These are phyloP conservation scores for Solanum verrucosum DNA, from an alignment of 257 asterid species.

Conservation along the genomic window DNA sequence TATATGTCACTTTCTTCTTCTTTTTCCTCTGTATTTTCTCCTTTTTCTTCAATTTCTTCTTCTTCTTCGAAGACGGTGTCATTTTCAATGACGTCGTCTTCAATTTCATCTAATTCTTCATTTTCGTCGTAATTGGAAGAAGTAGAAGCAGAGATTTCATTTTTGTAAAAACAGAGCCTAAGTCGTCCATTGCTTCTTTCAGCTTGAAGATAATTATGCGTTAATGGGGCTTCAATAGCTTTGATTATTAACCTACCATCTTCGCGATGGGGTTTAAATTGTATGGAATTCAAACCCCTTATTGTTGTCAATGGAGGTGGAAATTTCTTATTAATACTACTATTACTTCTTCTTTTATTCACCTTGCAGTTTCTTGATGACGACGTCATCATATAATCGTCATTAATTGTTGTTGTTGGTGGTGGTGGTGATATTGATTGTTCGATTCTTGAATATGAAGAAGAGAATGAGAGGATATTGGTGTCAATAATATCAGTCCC, in stretches of 20 bases:
- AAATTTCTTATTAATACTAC: slow-evolving; percentile 13
- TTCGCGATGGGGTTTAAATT: slow-evolving; percentile 47
- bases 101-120: slow-evolving; percentile 3
- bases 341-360: not conserved
- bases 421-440: not conserved
- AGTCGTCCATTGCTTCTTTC: slow-evolving; percentile 79
- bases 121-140: not conserved
- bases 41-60: not conserved
- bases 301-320: slow-evolving; percentile 95
- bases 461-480: slow-evolving; percentile 33
- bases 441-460: not conserved
- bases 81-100: not conserved
- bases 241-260: slow-evolving; percentile 62
- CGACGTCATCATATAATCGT: not conserved
- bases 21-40: slow-evolving; percentile 17
- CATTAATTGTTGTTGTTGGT: not conserved
- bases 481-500: slow-evolving; percentile 45
- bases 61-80: not conserved
- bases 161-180: slow-evolving; percentile 26
- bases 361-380: not conserved
- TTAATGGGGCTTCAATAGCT: slow-evolving; percentile 52
- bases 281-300: slow-evolving; percentile 45
- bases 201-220: slow-evolving; percentile 41
- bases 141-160: not conserved
- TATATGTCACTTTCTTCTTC: slow-evolving; percentile 10